phyloP scores from a whole-genome alignment of 208 protist genomes.

The Angomonas deanei region DNA sequence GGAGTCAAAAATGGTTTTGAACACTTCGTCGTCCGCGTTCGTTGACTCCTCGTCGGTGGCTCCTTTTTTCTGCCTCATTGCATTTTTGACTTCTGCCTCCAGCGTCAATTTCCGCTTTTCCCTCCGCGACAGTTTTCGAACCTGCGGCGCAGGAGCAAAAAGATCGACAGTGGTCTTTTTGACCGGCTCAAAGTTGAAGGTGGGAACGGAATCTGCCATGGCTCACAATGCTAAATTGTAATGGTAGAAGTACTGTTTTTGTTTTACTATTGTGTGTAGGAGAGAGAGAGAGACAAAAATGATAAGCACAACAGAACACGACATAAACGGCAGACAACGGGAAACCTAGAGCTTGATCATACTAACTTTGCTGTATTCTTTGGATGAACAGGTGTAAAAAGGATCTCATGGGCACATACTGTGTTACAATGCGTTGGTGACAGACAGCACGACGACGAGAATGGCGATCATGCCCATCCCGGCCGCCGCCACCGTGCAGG shows the following conservation, averaged over 20 bases:
- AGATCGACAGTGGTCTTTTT: constrained; percentile 70
- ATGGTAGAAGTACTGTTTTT: constrained; percentile 4
- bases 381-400: too few relatives aligned
- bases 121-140: constrained; percentile 75
- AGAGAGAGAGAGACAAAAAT: constrained; percentile 8
- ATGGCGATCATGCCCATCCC: constrained; percentile 16
- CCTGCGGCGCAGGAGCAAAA: constrained; percentile 77
- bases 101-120: constrained; percentile 55
- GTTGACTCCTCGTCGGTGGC: background rate
- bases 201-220: constrained; percentile 1
- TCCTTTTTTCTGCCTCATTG: constrained; percentile 6
- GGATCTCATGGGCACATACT: too few relatives aligned
- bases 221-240: background rate
- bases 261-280: constrained; percentile 1
- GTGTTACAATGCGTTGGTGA: background rate
- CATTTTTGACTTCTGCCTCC: background rate
- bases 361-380: too few relatives aligned
- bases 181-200: constrained; percentile 55
- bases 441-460: constrained; percentile 7
- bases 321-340: too few relatives aligned
- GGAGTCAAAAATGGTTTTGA: constrained; percentile 41
- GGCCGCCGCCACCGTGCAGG: constrained; percentile 15
- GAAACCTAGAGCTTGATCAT: too few relatives aligned
- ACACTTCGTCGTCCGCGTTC: constrained; percentile 18
- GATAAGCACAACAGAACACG: background rate